A percentile compares a stretch with the other conserved stretches of the same genome.
Evolutionary conservation across 345 rosid genomes (phyloP).

Genomic region (Barbarea vulgaris): DNA sequence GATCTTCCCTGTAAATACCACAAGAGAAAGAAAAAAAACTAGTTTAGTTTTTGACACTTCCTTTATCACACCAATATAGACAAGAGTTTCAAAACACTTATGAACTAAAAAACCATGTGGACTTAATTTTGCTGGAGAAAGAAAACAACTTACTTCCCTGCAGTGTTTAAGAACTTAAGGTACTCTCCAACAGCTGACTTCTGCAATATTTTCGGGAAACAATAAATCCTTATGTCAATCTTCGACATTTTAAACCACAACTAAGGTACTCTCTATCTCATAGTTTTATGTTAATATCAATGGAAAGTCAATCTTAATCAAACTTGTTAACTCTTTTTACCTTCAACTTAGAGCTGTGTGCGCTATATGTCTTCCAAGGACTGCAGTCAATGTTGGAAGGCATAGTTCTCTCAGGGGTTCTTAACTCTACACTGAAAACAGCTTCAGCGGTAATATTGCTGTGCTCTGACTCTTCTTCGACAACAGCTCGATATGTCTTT

Average conservation of each 20-base stretch:
- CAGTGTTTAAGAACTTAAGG: slow-evolving; percentile 64
- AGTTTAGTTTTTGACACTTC: not conserved
- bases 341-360: slow-evolving; percentile 53
- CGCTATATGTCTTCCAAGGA: slow-evolving; percentile 59
- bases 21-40: not conserved
- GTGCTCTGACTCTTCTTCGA: slow-evolving; percentile 26
- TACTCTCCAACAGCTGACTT: slow-evolving; percentile 60
- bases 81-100: not conserved
- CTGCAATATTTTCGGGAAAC: slow-evolving; percentile 44
- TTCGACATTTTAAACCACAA: not conserved
- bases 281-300: not conserved
- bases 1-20: slow-evolving; percentile 55
- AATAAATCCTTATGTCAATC: not conserved
- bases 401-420: slow-evolving; percentile 53
- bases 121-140: not conserved
- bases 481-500: slow-evolving; percentile 22
- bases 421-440: slow-evolving; percentile 44
- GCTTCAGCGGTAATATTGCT: slow-evolving; percentile 13
- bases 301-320: not conserved
- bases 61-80: not conserved
- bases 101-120: slow-evolving; percentile 3
- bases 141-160: slow-evolving; percentile 57
- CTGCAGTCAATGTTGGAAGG: slow-evolving; percentile 28
- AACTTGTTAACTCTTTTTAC: slow-evolving; percentile 35
- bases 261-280: not conserved